These are phyloP conservation scores for Fusarium sp. DNA, from an alignment of 2,329 filamentous ascomycete species.

Conservation along the genomic window DNA sequence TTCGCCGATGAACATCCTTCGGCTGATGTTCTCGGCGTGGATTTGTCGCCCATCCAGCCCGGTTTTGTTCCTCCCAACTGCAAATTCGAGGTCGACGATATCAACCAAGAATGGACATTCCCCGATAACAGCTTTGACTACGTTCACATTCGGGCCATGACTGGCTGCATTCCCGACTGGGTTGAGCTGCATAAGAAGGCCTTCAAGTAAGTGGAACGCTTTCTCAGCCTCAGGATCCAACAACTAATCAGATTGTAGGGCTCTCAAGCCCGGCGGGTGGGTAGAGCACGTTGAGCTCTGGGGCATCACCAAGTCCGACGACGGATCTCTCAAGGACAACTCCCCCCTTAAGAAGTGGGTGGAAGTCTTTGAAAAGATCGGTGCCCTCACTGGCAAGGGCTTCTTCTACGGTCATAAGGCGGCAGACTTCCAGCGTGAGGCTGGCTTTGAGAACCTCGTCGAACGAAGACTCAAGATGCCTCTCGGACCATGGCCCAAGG, in stretches of 20 bases:
- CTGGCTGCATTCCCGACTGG: constrained; percentile 66
- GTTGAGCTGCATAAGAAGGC: constrained; percentile 60
- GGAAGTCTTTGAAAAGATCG: constrained; percentile 27
- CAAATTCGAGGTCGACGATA: constrained; percentile 73
- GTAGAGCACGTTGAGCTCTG: constrained; percentile 25
- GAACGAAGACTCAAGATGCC: constrained; percentile 29
- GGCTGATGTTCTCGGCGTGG: constrained; percentile 62
- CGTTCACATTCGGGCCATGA: constrained; percentile 67
- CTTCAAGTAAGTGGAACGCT: constrained; percentile 42
- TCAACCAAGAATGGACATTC: constrained; percentile 63
- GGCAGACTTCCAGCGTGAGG: constrained; percentile 25
- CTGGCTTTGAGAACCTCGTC: constrained; percentile 28
- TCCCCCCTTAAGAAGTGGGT: constrained; percentile 37
- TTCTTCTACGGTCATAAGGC: constrained; percentile 33
- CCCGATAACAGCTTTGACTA: constrained; percentile 64
- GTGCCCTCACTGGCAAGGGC: constrained; percentile 27
- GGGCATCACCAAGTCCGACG: constrained; percentile 35
- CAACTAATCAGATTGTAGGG: not conserved
- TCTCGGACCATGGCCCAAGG: constrained; percentile 44
- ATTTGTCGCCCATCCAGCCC: constrained; percentile 70
- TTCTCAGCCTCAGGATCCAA: not conserved
- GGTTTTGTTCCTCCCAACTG: constrained; percentile 70
- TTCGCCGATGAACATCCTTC: constrained; percentile 56
- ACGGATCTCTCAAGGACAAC: constrained; percentile 37
- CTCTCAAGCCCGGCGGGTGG: constrained; percentile 25